These are phyloP conservation scores for Danielia reshetovae DNA, from an alignment of 805 yeast species.

Conservation along the genomic window DNA sequence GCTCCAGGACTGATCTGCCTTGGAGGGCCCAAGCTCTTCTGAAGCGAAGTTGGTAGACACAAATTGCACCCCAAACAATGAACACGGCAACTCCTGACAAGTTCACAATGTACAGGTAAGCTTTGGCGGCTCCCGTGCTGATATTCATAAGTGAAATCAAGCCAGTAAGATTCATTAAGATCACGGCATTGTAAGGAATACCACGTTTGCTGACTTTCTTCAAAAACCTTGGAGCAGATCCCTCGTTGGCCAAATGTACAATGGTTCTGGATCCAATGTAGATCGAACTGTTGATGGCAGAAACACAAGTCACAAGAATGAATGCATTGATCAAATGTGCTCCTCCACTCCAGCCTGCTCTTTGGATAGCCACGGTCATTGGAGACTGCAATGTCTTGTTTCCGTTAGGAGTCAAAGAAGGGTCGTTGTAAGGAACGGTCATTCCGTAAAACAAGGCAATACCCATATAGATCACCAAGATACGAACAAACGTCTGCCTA, in stretches of 20 bases:
- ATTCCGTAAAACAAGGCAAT: constrained; percentile 55
- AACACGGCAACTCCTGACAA: constrained; percentile 65
- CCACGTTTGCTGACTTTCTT: constrained; percentile 52
- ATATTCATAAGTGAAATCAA: constrained; percentile 54
- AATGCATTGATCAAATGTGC: constrained; percentile 59
- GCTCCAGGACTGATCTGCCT: constrained; percentile 30
- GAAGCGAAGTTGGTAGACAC: constrained; percentile 54
- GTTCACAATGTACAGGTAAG: constrained; percentile 58
- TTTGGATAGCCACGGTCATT: constrained; percentile 34
- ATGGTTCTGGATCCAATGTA: constrained; percentile 68
- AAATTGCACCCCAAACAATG: constrained; percentile 62
- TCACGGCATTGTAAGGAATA: constrained; percentile 60
- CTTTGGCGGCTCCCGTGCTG: constrained; percentile 55
- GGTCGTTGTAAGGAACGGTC: constrained; percentile 54
- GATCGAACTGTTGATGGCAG: constrained; percentile 67
- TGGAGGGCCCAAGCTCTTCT: constrained; percentile 41
- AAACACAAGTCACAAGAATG: constrained; percentile 57
- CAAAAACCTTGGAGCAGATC: constrained; percentile 56
- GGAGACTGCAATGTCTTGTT: constrained; percentile 42
- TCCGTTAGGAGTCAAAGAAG: constrained; percentile 32
- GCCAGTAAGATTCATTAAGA: constrained; percentile 51
- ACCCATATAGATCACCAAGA: constrained; percentile 49
- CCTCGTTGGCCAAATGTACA: constrained; percentile 58
- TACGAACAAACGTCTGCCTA: constrained; percentile 52
- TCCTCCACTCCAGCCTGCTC: constrained; percentile 42